Base-by-base conservation (phyloP, 352 stramenopile genomes). In the Globisporangium ultimum region DNA sequence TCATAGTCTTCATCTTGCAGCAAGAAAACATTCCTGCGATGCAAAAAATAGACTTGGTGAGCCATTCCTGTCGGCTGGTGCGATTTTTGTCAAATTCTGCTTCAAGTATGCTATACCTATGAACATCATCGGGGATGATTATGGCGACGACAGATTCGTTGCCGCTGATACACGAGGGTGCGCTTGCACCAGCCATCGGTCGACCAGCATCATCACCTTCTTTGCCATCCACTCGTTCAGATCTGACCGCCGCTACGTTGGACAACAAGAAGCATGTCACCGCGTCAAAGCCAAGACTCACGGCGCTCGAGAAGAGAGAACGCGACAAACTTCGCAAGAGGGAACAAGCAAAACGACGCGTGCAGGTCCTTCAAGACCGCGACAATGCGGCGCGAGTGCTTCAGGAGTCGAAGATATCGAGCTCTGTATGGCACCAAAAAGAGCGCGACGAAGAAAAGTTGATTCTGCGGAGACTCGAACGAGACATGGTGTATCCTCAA, bases 391-490 rank as follows among this genome's bases (percentile, higher is more conserved):
- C 60, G 4, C 63, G 60, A 18, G 56, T 64, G 36, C 55, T 86
- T 20, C 46, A 65, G 10, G 42, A 74, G 24, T 48, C 66, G 3
- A 66, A 75, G 48, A 5, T 49, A 5, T 66, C 56, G 18, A 78
- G 64, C 48, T 67, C 52, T 3, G 55, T 28, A 2, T 88, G 78
- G 79, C 74, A 87, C 22, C 57, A 70, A 34, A 64, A 83, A 20
- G 73, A 76, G 50, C 69, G 67, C 28, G 52, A 71, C 17, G 80
- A 91, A 49, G 81, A 93, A 67, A 80, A 91, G 54, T 67, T 93
- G 10, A 58, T 89, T 18, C 72, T 91, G 48, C 59, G 74, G 32
- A 65, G 78, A 1, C 61, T 90, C 20, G 81, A 91, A 46, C 72
- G 84, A 32, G 84, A 93, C 47, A 41, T 71, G 11, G 72, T 91